Conservation (phyloP, 257 asterid species). For the Apocynum venetum region DNA sequence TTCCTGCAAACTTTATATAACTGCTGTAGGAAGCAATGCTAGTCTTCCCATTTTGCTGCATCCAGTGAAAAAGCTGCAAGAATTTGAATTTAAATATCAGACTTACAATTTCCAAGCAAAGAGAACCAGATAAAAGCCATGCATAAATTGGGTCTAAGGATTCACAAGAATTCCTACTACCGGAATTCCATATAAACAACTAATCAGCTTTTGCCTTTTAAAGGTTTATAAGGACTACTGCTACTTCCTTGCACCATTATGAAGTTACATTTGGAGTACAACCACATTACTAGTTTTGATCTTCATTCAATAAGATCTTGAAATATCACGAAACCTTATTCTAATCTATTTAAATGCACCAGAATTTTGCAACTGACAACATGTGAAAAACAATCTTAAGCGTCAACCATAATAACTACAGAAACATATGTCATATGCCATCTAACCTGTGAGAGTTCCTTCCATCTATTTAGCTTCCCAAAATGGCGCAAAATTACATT, state of each 20-base stretch:
- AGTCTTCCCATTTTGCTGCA: conserved; percentile 70
- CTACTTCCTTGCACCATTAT: not conserved
- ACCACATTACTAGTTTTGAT: not conserved
- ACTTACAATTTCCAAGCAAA: conserved; percentile 2
- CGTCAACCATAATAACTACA: not conserved
- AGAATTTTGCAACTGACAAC: not conserved
- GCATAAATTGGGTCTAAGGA: not conserved
- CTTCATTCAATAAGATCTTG: not conserved
- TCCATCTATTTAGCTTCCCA: conserved; percentile 61
- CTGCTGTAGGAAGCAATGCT: conserved; percentile 88
- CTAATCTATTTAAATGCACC: not conserved
- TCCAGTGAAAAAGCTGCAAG: conserved; percentile 94
- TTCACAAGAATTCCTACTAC: not conserved
- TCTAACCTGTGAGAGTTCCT: conserved; percentile 77
- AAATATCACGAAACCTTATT: not conserved
- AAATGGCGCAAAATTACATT: conserved; percentile 80
- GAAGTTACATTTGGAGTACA: not conserved
- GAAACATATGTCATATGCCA: not conserved
- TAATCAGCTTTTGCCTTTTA: not conserved
- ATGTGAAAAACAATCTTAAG: conserved; percentile 3
- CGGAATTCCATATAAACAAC: not conserved
- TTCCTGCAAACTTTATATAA: conserved; percentile 73
- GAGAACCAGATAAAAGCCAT: not conserved
- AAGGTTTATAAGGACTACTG: not conserved
- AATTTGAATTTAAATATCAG: conserved; percentile 17